Base-by-base conservation (phyloP, 1,284 basidiomycete species). In the Laetiporus sulphureus region DNA sequence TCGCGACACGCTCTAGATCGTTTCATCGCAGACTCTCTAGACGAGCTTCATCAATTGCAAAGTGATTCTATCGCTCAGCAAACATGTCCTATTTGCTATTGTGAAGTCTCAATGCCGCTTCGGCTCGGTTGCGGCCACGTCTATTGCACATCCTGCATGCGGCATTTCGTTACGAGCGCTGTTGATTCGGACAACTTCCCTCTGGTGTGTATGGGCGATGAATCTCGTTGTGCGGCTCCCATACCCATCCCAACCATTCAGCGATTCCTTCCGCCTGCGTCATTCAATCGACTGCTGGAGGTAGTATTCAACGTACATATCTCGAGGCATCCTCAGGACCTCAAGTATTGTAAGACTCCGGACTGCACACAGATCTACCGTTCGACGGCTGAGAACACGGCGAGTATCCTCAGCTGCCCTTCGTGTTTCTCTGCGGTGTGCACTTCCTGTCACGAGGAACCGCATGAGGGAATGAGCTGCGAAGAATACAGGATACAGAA, bases 301-400 rank as follows among this genome's bases (percentile, higher is more conserved):
- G 58, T 59, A 5, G 69, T 65, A 0, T 75, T 78, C 47, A 52
- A 55, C 3, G 54, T 60, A 1, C 63, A 77, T 46, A 48, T 79
- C 23, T 63, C 69, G n/a, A 59, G 59, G 37, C 68, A 70, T 41
- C 65, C 72, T 0, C 60, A 66, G 36, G 62, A 68, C 24, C 68
- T 71, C 55, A 69, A 66, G 38, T 73, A 72, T 43, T 80, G 77
- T 58, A 68, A 63, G 31, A 80, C 76, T 0, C 69, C 77, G 0
- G 77, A 75, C 45, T 80, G 77, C 47, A 65, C 54, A 5, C 76
- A 78, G 51, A 65, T 79, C 1, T 79, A 78, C 55, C 66, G 69
- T 31, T 51, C 56, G n/a, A 54, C 58, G 5, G 31, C 51, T 2
- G 45, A 66, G n/a, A 15, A n/a, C 7, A 21, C 8, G 7, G 18